Evolutionary conservation across 2,329 filamentous ascomycete species (phyloP), one percentile per base, ranked within the genome.

Genomic region (Aspergillus tanneri): DNA sequence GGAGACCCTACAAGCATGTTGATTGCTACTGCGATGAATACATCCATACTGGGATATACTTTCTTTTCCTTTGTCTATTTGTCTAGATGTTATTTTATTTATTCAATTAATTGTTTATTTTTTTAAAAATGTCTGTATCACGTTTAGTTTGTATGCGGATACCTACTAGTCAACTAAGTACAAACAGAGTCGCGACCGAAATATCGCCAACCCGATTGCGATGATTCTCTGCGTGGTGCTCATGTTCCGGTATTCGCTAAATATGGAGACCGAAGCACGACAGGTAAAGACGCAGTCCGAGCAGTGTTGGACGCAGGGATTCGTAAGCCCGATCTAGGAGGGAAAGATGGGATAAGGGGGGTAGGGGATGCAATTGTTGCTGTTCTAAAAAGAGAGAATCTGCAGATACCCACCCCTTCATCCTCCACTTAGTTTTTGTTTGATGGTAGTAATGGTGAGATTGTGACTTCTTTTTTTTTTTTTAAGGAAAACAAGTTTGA

Each of bases 171-270:
- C n/a, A 19, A 9, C 12, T 14, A 5, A 16, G 4, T 11, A 14
- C 11, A 34, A 34, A 34, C 30, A 90, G 95, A 60, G 96, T 96
- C 61, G 89, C 87, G 1, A 90, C 50, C 80, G 91, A 72, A 87
- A 88, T 54, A 85, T 95, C 56, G 89, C 93, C 61, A 95, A 92
- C 74, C 91, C 91, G 4, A 78, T 96, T 50, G 90, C 90, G 35
- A 92, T 89, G 55, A 88, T 96, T 54, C 82, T 96, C 18, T 95
- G 89, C 3, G 81, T 95, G 9, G 89, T 89, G 61, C 91, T 96
- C 87, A 90, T 96, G 86, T 82, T 96, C 63, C 85, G 88, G 61
- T 96, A 95, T 77, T 95, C 89, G 6, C 80, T 96, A 43, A 83
- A 84, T 61, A 81, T 92, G 61, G 84, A 87, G 27, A 75, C 81